Conservation (phyloP, 2,329 filamentous ascomycete species). For the Aspergillus ruber region DNA sequence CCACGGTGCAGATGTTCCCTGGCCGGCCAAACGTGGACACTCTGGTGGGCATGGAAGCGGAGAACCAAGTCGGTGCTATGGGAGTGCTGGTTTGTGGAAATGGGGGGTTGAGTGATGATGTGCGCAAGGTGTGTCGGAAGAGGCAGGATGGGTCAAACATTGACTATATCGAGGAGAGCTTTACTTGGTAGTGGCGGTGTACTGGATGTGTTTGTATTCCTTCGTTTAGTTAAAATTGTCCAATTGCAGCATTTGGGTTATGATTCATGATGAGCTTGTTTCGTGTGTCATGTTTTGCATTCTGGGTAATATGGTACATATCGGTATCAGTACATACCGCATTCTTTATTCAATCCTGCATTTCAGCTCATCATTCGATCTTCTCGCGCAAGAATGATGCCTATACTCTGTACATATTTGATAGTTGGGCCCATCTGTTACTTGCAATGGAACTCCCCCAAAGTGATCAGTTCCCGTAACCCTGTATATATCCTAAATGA, state of each 20-base stretch:
- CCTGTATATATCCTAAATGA: no score
- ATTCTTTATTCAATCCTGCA: no score
- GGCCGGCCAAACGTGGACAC: conserved; percentile 77
- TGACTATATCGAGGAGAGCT: conserved; percentile 72
- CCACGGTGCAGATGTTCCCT: conserved; percentile 84
- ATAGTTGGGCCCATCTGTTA: no score
- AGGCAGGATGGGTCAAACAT: conserved; percentile 58
- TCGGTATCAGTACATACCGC: no score
- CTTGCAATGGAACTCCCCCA: no score
- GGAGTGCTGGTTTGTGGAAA: conserved; percentile 76
- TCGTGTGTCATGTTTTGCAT: not conserved
- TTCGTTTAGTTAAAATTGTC: not conserved
- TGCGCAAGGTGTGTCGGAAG: conserved; percentile 60
- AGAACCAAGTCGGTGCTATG: conserved; percentile 79
- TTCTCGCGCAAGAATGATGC: no score
- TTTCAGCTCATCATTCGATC: no score
- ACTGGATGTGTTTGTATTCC: not conserved
- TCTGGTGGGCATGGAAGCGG: conserved; percentile 74
- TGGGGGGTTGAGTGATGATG: conserved; percentile 68
- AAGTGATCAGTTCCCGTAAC: no score
- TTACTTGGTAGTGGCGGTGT: conserved; percentile 41
- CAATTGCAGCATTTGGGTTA: no score
- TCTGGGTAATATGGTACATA: not conserved
- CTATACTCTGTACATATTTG: no score
- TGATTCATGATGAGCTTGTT: no score